Conservation (phyloP, 116 monocot genomes). For the Cymodocea nodosa region DNA sequence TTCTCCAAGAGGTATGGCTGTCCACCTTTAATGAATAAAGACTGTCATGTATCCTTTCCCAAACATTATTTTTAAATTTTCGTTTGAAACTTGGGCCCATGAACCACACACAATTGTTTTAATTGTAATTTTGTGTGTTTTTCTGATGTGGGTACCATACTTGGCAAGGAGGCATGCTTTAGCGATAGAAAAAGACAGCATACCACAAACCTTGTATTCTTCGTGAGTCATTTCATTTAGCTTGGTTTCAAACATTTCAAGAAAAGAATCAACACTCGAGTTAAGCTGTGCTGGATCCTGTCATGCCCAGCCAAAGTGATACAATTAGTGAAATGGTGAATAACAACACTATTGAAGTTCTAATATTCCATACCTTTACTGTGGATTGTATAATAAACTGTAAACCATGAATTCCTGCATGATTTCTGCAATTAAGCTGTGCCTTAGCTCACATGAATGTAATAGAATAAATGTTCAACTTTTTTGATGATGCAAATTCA, state of each 20-base stretch:
- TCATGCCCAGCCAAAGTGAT: neutral
- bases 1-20: too few relatives aligned
- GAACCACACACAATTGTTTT: too few relatives aligned
- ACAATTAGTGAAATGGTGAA: too few relatives aligned
- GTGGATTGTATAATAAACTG: constrained; percentile 83
- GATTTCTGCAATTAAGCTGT: constrained; percentile 32
- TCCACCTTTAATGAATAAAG: too few relatives aligned
- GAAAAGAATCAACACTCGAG: constrained; percentile 65
- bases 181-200: neutral
- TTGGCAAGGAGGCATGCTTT: neutral
- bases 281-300: constrained; percentile 83
- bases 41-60: too few relatives aligned
- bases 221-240: constrained; percentile 48
- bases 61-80: too few relatives aligned
- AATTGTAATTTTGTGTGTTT: too few relatives aligned
- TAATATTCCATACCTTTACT: constrained; percentile 42
- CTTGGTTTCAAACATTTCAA: constrained; percentile 57
- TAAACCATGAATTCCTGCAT: constrained; percentile 59
- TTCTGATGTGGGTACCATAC: neutral
- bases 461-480: neutral
- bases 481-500: too few relatives aligned
- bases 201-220: constrained; percentile 47
- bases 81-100: too few relatives aligned
- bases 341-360: too few relatives aligned
- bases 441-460: neutral